A percentile compares a stretch with the other conserved stretches of the same genome.
Conservation (phyloP, 306 rosid species). For the Cucumis hystrix region DNA sequence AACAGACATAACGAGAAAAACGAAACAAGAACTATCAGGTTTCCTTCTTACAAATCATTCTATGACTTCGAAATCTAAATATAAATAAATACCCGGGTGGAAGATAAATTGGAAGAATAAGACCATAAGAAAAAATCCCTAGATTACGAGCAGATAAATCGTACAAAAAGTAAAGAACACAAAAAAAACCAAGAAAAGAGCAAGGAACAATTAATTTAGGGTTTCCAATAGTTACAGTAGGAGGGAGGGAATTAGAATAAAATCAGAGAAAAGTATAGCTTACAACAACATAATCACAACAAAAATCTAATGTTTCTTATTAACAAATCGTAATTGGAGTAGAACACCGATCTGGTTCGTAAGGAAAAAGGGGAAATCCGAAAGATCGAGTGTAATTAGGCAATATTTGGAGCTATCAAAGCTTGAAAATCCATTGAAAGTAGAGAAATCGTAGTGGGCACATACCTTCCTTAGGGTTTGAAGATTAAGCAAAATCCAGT, state of each 20-base stretch:
- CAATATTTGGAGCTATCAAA: neutral
- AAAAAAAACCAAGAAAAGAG: neutral
- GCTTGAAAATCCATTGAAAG: neutral
- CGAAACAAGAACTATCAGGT: neutral
- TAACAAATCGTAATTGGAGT: neutral
- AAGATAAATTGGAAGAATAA: neutral
- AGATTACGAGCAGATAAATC: neutral
- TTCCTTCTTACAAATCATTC: conserved; percentile 84
- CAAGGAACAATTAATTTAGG: neutral
- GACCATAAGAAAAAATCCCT: neutral
- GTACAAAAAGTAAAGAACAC: neutral
- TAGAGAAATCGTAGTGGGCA: neutral
- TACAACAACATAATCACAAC: neutral
- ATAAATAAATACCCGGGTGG: neutral
- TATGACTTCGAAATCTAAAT: conserved; percentile 1
- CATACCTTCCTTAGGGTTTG: neutral
- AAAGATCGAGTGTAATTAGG: neutral
- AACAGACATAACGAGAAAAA: neutral
- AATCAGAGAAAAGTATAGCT: neutral
- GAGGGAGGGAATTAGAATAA: neutral
- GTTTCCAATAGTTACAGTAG: no score
- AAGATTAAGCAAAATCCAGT: neutral
- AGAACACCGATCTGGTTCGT: neutral
- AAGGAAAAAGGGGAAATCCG: neutral
- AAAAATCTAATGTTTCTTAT: neutral